phyloP scores from a whole-genome alignment of 2,329 filamentous ascomycete genomes.

The Arthrobotrys conoides region DNA sequence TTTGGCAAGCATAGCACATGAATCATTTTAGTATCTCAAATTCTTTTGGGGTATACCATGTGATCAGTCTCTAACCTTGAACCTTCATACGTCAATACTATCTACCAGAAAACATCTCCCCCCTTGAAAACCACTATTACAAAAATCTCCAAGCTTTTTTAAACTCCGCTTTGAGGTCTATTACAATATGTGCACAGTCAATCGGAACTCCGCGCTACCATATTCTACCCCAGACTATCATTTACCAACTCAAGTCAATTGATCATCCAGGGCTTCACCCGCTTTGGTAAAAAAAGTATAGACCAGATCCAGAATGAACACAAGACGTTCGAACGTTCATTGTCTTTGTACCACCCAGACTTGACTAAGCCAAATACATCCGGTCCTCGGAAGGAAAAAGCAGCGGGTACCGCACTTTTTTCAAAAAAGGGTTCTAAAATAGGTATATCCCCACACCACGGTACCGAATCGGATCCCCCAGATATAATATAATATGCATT shows the following conservation, averaged over 20 bases:
- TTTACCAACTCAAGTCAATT: not conserved
- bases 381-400: not conserved
- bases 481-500: too few relatives aligned
- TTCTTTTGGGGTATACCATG: too few relatives aligned
- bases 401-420: not conserved
- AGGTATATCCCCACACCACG: slow-evolving; percentile 8
- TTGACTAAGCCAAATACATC: too few relatives aligned
- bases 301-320: slow-evolving; percentile 13
- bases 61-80: too few relatives aligned
- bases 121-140: too few relatives aligned
- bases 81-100: too few relatives aligned
- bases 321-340: slow-evolving; percentile 5
- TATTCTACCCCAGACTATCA: not conserved
- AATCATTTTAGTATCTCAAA: too few relatives aligned
- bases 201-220: not conserved
- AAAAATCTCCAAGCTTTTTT: not conserved
- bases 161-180: not conserved
- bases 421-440: slow-evolving; percentile 4
- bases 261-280: not conserved
- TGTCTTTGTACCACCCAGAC: slow-evolving; percentile 7
- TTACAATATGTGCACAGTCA: not conserved
- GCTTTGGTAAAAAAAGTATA: not conserved
- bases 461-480: slow-evolving; percentile 20
- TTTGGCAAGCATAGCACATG: too few relatives aligned
- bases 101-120: too few relatives aligned